These are phyloP conservation scores for Citrus australasica DNA, from an alignment of 345 rosid genomes.

Conservation along the genomic window DNA sequence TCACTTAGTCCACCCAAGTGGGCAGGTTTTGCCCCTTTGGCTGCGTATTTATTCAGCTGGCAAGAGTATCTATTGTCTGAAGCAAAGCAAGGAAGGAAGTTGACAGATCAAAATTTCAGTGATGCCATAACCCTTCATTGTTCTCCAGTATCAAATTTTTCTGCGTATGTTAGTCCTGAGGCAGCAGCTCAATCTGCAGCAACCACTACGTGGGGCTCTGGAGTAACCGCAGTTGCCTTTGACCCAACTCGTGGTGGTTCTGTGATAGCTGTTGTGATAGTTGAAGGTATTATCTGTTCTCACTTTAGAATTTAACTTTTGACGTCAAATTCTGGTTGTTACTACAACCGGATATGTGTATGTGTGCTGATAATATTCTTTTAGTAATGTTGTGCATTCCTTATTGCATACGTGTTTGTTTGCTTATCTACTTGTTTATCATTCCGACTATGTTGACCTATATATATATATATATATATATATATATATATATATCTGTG, in stretches of 20 bases:
- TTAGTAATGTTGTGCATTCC: background rate
- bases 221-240: slow-evolving; percentile 98
- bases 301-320: slow-evolving; percentile 11
- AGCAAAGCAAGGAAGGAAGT: slow-evolving; percentile 69
- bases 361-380: background rate
- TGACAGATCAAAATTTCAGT: slow-evolving; percentile 58
- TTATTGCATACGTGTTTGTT: background rate
- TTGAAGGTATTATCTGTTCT: slow-evolving; percentile 65
- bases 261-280: slow-evolving; percentile 95
- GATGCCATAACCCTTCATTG: slow-evolving; percentile 78
- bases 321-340: slow-evolving; percentile 13
- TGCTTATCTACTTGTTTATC: background rate
- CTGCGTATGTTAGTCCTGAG: slow-evolving; percentile 99
- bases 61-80: slow-evolving; percentile 89
- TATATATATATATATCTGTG: too few species aligned
- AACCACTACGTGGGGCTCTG: slow-evolving; percentile 99
- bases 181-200: slow-evolving; percentile 97
- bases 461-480: too few species aligned
- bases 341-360: background rate
- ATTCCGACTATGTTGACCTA: background rate
- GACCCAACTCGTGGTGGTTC: slow-evolving; percentile 99
- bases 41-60: slow-evolving; percentile 94
- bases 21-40: slow-evolving; percentile 98
- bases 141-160: slow-evolving; percentile 97
- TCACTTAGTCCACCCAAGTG: slow-evolving; percentile 84